A percentile compares a stretch with the other conserved stretches of the same genome.
Conservation (phyloP, 1,284 basidiomycete genomes). For the Spongiforma sp. region DNA sequence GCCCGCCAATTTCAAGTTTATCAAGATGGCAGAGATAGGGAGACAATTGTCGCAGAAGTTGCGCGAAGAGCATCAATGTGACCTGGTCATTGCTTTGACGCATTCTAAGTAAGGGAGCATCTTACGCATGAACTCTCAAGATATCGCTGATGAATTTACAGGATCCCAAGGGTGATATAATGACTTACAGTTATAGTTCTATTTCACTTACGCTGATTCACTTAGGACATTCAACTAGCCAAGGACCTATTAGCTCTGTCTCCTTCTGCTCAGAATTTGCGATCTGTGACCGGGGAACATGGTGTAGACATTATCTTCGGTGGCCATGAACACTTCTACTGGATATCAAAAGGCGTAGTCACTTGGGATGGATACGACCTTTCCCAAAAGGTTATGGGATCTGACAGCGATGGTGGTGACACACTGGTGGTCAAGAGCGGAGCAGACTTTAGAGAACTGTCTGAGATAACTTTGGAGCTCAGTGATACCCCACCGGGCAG, state of each 20-base stretch:
- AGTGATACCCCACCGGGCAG: constrained; percentile 64
- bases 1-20: constrained; percentile 66
- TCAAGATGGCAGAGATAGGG: constrained; percentile 59
- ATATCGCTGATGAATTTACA: neutral
- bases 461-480: constrained; percentile 73
- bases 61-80: constrained; percentile 62
- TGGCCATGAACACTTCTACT: constrained; percentile 92
- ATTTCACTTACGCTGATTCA: constrained; percentile 40
- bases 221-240: constrained; percentile 63
- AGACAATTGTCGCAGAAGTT: constrained; percentile 60
- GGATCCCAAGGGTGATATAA: neutral
- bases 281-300: constrained; percentile 58
- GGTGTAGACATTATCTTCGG: constrained; percentile 89
- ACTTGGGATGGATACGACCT: constrained; percentile 77
- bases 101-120: constrained; percentile 55
- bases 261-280: constrained; percentile 54
- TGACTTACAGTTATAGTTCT: neutral
- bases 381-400: constrained; percentile 63
- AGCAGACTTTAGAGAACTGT: constrained; percentile 90
- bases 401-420: constrained; percentile 77
- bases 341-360: constrained; percentile 76
- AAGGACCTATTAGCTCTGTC: constrained; percentile 67
- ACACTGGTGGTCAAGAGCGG: constrained; percentile 85
- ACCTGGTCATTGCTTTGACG: constrained; percentile 72
- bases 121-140: neutral